Evolutionary conservation across 2,329 filamentous ascomycete species (phyloP).

Genomic region (Coccinonectria pachysandricola): DNA sequence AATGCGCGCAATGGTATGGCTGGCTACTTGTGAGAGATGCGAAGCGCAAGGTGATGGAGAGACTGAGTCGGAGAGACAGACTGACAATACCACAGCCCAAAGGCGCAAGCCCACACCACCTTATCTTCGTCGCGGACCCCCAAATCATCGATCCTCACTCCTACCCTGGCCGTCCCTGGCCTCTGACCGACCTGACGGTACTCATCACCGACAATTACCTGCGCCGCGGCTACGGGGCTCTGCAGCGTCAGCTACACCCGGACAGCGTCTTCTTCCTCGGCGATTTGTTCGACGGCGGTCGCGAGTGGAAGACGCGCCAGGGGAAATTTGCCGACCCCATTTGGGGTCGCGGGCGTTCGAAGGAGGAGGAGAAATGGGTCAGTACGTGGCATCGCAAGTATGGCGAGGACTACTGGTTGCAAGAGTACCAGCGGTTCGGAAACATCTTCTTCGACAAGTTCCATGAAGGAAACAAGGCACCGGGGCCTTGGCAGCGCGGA

Average conservation of each 20-base stretch:
- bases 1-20: neutral
- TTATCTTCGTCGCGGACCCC: slow-evolving; percentile 79
- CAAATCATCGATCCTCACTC: slow-evolving; percentile 90
- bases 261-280: slow-evolving; percentile 87
- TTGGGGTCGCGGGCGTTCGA: slow-evolving; percentile 44
- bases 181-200: slow-evolving; percentile 42
- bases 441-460: slow-evolving; percentile 70
- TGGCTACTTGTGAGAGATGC: no score
- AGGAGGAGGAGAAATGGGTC: slow-evolving; percentile 42
- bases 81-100: slow-evolving; percentile 47
- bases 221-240: slow-evolving; percentile 65
- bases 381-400: slow-evolving; percentile 66
- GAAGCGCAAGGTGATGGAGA: neutral
- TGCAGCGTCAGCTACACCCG: slow-evolving; percentile 68
- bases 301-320: slow-evolving; percentile 76
- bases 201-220: slow-evolving; percentile 81
- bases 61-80: slow-evolving; percentile 1
- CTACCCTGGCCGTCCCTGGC: slow-evolving; percentile 71
- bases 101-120: slow-evolving; percentile 68
- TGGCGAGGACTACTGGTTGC: slow-evolving; percentile 72
- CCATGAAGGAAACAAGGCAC: slow-evolving; percentile 44
- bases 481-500: slow-evolving; percentile 51
- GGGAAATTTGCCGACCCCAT: slow-evolving; percentile 49
- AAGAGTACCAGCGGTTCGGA: slow-evolving; percentile 79
- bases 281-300: slow-evolving; percentile 88